Evolutionary conservation across 2,329 filamentous ascomycete species (phyloP).

Genomic region (Neurospora crassa): DNA sequence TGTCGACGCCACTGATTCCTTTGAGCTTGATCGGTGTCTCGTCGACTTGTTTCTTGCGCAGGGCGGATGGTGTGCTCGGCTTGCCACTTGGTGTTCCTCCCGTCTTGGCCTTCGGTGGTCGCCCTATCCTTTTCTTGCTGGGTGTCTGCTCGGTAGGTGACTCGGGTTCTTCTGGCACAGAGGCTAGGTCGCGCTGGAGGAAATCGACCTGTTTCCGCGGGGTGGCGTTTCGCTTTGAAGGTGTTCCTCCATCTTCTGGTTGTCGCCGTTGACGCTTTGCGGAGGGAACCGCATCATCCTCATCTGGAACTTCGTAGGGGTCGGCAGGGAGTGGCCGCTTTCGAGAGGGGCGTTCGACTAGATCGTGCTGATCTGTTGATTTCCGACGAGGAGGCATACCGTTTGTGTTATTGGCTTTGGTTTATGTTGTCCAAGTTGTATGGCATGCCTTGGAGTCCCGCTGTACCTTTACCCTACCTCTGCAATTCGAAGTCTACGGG

Average conservation of each 20-base stretch:
- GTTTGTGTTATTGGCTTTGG: neutral
- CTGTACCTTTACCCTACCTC: neutral
- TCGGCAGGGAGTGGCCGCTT: slow-evolving; percentile 13
- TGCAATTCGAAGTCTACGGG: neutral
- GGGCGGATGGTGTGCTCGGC: slow-evolving; percentile 29
- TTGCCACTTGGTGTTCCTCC: slow-evolving; percentile 19
- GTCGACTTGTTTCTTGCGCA: slow-evolving; percentile 19
- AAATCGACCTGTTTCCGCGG: neutral
- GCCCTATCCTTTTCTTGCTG: slow-evolving; percentile 19
- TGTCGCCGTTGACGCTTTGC: slow-evolving; percentile 11
- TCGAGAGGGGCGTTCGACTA: slow-evolving; percentile 4
- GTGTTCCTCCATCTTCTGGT: neutral
- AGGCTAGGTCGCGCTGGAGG: neutral
- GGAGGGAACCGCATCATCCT: slow-evolving; percentile 6
- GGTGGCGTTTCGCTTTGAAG: neutral
- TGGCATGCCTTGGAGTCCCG: slow-evolving; percentile 6
- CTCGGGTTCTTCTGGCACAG: neutral
- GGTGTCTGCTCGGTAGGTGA: slow-evolving; percentile 22
- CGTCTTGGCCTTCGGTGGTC: slow-evolving; percentile 14
- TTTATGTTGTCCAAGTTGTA: neutral
- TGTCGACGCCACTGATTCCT: slow-evolving; percentile 31
- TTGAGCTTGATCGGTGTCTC: slow-evolving; percentile 31
- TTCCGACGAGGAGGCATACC: slow-evolving; percentile 3
- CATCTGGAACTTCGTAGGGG: slow-evolving; percentile 19
- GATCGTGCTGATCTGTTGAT: slow-evolving; percentile 4